phyloP scores from a whole-genome alignment of 176 grass and related monocot species.

The Calamus simplicifolius region DNA sequence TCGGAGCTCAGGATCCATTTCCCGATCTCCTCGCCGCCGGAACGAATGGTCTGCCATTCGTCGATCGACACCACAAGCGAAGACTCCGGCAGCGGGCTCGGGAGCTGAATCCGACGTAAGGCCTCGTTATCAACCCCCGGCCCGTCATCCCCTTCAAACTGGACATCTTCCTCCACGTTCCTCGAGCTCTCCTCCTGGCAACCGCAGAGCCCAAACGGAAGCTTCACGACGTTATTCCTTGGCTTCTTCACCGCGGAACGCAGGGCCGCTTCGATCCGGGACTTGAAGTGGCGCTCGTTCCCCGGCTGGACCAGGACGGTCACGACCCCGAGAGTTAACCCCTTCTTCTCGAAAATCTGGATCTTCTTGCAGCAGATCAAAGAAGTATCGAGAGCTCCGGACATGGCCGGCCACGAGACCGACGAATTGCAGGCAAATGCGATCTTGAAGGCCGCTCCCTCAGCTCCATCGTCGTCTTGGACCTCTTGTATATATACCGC shows the following conservation, averaged over 20 bases:
- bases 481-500: conserved; percentile 65
- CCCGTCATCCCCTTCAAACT: conserved; percentile 69
- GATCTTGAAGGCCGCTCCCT: conserved; percentile 56
- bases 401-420: conserved; percentile 86
- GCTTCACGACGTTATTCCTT: conserved; percentile 71
- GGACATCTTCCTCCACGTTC: conserved; percentile 68
- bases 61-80: conserved; percentile 86
- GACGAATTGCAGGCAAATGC: conserved; percentile 76
- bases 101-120: conserved; percentile 37
- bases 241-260: conserved; percentile 65
- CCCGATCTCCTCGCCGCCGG: conserved; percentile 74
- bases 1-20: conserved; percentile 70
- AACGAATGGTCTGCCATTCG: conserved; percentile 93
- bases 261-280: conserved; percentile 50
- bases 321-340: conserved; percentile 81
- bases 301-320: conserved; percentile 66
- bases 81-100: conserved; percentile 66
- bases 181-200: conserved; percentile 88
- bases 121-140: conserved; percentile 51
- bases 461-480: conserved; percentile 32
- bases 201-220: conserved; percentile 90
- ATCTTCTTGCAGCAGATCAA: conserved; percentile 89
- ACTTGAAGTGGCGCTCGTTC: conserved; percentile 65
- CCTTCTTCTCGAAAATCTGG: conserved; percentile 98
- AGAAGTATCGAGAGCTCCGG: conserved; percentile 62